phyloP scores from a whole-genome alignment of 768 basidiomycete genomes.

The Hygrophoropsis aurantiaca region DNA sequence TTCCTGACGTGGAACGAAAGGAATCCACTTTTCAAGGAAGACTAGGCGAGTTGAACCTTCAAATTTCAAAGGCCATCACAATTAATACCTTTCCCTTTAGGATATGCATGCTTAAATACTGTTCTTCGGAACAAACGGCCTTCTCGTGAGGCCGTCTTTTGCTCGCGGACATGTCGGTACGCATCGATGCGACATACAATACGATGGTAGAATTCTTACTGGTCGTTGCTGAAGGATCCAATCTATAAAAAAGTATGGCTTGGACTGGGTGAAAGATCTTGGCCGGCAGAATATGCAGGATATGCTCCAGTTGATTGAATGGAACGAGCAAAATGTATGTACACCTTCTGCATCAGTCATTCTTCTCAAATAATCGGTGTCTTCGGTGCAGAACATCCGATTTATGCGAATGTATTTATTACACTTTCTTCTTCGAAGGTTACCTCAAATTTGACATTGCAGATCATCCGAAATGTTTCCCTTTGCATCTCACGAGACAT shows the following conservation, averaged over 20 bases:
- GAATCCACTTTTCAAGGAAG: constrained; percentile 70
- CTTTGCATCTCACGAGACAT: constrained; percentile 76
- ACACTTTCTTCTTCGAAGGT: background rate
- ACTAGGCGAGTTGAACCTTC: constrained; percentile 38
- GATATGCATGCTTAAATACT: constrained; percentile 86
- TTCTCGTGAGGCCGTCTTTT: constrained; percentile 65
- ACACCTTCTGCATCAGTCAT: background rate
- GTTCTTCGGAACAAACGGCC: constrained; percentile 74
- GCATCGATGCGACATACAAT: constrained; percentile 14
- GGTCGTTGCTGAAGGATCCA: constrained; percentile 60
- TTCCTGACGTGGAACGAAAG: constrained; percentile 69
- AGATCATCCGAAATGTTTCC: constrained; percentile 90
- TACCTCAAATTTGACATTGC: background rate
- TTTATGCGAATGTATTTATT: constrained; percentile 72
- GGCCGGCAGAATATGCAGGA: constrained; percentile 76
- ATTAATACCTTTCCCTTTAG: constrained; percentile 25
- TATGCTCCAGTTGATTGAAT: constrained; percentile 72
- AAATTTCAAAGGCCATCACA: background rate
- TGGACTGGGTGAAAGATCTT: constrained; percentile 80
- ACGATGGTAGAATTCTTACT: background rate
- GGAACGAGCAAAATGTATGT: constrained; percentile 84
- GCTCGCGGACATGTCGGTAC: constrained; percentile 66
- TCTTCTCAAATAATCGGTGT: background rate
- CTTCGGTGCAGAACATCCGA: constrained; percentile 54
- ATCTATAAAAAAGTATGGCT: constrained; percentile 76